These are phyloP conservation scores for Xylaria longipes DNA, from an alignment of 495 filamentous ascomycete genomes.

Conservation along the genomic window DNA sequence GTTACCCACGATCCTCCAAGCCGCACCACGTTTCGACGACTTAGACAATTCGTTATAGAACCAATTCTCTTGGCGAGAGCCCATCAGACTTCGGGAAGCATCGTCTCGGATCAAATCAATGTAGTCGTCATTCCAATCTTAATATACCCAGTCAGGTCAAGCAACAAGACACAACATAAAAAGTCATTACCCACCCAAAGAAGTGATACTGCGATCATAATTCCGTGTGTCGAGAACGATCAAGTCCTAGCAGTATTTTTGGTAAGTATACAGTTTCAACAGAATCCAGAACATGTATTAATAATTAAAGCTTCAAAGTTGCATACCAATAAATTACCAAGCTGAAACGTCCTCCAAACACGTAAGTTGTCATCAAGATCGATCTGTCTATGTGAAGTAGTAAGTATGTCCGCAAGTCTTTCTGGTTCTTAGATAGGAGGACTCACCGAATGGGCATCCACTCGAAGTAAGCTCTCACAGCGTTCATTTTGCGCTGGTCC, in stretches of 20 bases:
- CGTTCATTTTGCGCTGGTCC: slow-evolving; percentile 72
- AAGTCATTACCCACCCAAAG: slow-evolving; percentile 34
- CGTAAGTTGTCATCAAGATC: slow-evolving; percentile 74
- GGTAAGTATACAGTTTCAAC: slow-evolving; percentile 11
- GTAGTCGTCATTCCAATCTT: slow-evolving; percentile 62
- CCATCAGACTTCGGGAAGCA: slow-evolving; percentile 66
- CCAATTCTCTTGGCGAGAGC: slow-evolving; percentile 69
- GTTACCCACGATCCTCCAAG: slow-evolving; percentile 70
- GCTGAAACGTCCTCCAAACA: slow-evolving; percentile 70
- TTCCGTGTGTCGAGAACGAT: slow-evolving; percentile 74
- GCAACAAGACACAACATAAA: background rate
- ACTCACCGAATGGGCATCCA: slow-evolving; percentile 65
- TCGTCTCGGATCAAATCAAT: slow-evolving; percentile 63
- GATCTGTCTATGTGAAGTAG: slow-evolving; percentile 48
- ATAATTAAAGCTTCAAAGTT: background rate
- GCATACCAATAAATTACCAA: slow-evolving; percentile 59
- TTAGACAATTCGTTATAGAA: slow-evolving; percentile 65
- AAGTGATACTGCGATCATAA: slow-evolving; percentile 66
- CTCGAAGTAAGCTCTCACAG: slow-evolving; percentile 74
- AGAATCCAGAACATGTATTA: background rate
- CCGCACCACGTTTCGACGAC: slow-evolving; percentile 60
- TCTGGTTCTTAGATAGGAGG: background rate
- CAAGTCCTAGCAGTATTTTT: slow-evolving; percentile 55
- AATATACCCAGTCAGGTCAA: background rate
- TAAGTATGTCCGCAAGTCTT: background rate